Evolutionary conservation across 2,329 filamentous ascomycete species (phyloP).

Genomic region (Kalmusia sp.): DNA sequence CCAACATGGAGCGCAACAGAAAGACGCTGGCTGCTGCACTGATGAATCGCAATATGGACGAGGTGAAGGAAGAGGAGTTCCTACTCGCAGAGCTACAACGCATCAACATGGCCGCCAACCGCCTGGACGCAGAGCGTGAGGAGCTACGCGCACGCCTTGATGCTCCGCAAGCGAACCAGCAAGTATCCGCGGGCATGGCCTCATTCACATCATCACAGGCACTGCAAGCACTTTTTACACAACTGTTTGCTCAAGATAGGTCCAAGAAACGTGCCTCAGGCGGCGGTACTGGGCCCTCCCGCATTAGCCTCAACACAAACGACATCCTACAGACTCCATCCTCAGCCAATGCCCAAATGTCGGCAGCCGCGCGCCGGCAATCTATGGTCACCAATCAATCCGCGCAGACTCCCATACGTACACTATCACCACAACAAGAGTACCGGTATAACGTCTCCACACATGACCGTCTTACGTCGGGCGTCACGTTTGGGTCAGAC

Average conservation of each 20-base stretch:
- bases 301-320: conserved; percentile 48
- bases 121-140: conserved; percentile 84
- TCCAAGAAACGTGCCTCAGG: conserved; percentile 77
- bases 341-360: conserved; percentile 33
- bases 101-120: conserved; percentile 85
- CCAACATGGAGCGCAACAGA: conserved; percentile 76
- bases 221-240: conserved; percentile 80
- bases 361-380: conserved; percentile 44
- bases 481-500: conserved; percentile 89
- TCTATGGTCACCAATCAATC: conserved; percentile 43
- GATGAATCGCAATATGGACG: conserved; percentile 80
- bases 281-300: conserved; percentile 31
- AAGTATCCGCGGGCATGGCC: conserved; percentile 46
- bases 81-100: conserved; percentile 89
- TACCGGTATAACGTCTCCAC: conserved; percentile 82
- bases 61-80: conserved; percentile 90
- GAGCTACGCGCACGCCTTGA: conserved; percentile 89
- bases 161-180: conserved; percentile 69
- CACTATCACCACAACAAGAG: conserved; percentile 76
- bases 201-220: conserved; percentile 81
- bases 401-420: conserved; percentile 49
- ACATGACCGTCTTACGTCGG: conserved; percentile 83
- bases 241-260: conserved; percentile 82
- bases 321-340: conserved; percentile 46
- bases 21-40: conserved; percentile 86